These are phyloP conservation scores for Fraxinus sp. DNA, from an alignment of 305 asterid species.

Conservation along the genomic window DNA sequence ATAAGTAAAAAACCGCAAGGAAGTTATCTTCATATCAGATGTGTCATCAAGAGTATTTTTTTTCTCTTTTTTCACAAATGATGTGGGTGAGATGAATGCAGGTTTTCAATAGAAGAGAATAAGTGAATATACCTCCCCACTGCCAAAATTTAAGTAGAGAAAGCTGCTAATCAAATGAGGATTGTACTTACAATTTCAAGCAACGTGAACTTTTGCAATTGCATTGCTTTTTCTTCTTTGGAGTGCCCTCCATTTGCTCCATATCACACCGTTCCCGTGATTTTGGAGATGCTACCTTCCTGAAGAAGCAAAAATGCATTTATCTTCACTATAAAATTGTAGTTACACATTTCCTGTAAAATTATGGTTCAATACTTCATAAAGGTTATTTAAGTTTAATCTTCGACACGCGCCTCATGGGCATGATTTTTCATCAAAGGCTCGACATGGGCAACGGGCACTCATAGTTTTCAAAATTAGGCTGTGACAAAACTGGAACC, in stretches of 20 bases:
- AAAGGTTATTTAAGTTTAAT: background rate
- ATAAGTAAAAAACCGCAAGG: background rate
- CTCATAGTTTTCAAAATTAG: background rate
- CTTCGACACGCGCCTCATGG: background rate
- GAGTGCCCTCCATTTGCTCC: constrained; percentile 50
- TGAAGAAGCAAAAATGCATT: constrained; percentile 23
- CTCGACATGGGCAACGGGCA: background rate
- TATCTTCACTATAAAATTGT: background rate
- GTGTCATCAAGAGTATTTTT: background rate
- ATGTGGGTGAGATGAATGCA: background rate
- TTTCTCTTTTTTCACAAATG: background rate
- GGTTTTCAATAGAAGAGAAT: background rate
- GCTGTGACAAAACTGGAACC: background rate
- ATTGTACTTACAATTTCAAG: constrained; percentile 65
- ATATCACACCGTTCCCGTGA: constrained; percentile 31
- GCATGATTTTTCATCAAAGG: background rate
- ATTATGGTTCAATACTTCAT: constrained; percentile 1
- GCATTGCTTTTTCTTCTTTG: constrained; percentile 75
- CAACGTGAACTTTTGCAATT: constrained; percentile 70
- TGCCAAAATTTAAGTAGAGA: background rate
- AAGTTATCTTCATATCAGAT: background rate
- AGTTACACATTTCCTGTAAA: constrained; percentile 2
- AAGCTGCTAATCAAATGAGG: constrained; percentile 6
- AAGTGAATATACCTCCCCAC: background rate
- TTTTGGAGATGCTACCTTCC: constrained; percentile 48